Evolutionary conservation across 164 flowering plant genomes (phyloP), one percentile per base, ranked within the genome.

Genomic region (Chimonanthus praecox): DNA sequence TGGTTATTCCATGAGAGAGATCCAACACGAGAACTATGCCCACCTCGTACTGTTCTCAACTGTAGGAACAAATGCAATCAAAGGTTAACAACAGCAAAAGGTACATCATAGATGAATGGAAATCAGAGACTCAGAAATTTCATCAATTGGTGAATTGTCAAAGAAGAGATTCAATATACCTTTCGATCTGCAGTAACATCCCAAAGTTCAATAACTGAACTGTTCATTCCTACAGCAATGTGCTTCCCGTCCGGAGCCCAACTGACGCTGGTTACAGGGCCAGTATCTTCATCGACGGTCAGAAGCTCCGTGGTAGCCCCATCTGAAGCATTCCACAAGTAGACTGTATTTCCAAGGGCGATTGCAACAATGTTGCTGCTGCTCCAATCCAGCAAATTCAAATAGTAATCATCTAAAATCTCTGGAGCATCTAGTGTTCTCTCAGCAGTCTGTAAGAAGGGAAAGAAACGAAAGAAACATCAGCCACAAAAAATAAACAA

Each of bases 191-290:
- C 60, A 13, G 60, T 13, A 4, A n/a, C 16, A n/a, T 54, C 60
- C 60, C 60, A 54, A 54, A 54, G 60, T 9, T 54, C 60, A 54
- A 54, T 9, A 11, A 54, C 60, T 11, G 60, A 54, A 54, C 60
- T 54, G 16, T 54, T 54, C 4, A 54, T 11, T 54, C 60, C 60
- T 69, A 87, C 76, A 7, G 87, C 86, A 58, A 85, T 78, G 63
- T 85, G 87, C 7, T 78, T 75, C 4, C 90, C 90, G 76, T 87
- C 85, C 18, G 90, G 90, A 69, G 87, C 88, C 90, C 87, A 87
- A 66, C 78, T 81, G 43, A 87, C 85, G 73, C 88, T 85, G n/a
- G 90, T 87, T 44, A 87, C 77, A 3, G 87, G 88, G 60, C 60
- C 60, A 54, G 2, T 54, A 13, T 54, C 60, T 6, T 13, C 60